Evolutionary conservation across 495 filamentous ascomycete genomes (phyloP).

Genomic region (Hyphodiscus hymeniophilus): DNA sequence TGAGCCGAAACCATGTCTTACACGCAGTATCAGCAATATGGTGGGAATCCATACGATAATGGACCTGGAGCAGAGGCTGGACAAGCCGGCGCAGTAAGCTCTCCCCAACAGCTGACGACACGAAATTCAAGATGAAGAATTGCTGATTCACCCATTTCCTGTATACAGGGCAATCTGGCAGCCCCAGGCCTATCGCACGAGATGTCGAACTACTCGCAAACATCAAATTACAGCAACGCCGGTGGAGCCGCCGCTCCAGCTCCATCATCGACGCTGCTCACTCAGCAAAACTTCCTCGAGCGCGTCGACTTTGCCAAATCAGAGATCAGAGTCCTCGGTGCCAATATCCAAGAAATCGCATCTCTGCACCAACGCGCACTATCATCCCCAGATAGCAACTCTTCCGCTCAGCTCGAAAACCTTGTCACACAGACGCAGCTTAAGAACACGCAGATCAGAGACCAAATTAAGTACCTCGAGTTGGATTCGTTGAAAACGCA

Average conservation of each 20-base stretch:
- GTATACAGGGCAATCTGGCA: slow-evolving; percentile 2
- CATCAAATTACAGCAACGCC: slow-evolving; percentile 19
- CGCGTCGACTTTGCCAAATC: slow-evolving; percentile 48
- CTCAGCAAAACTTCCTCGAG: slow-evolving; percentile 50
- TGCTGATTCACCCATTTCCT: not conserved
- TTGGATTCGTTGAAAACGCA: slow-evolving; percentile 49
- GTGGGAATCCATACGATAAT: slow-evolving; percentile 33
- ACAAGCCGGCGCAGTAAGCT: slow-evolving; percentile 5
- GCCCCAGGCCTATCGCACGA: slow-evolving; percentile 15
- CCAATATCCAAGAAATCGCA: slow-evolving; percentile 47
- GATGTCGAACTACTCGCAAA: slow-evolving; percentile 18
- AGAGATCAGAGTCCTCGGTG: slow-evolving; percentile 47
- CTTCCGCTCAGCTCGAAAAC: slow-evolving; percentile 35
- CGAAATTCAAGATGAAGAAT: too few relatives aligned
- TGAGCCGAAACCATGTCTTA: slow-evolving; percentile 21
- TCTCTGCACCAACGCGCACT: slow-evolving; percentile 53
- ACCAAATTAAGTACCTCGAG: slow-evolving; percentile 61
- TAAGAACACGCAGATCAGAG: slow-evolving; percentile 55
- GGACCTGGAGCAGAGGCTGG: slow-evolving; percentile 19
- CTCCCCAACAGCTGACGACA: not conserved
- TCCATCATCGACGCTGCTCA: slow-evolving; percentile 26
- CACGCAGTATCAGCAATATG: slow-evolving; percentile 28
- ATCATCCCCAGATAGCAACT: slow-evolving; percentile 39
- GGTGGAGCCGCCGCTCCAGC: slow-evolving; percentile 12
- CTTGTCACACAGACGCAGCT: slow-evolving; percentile 56